Evolutionary conservation across 2,329 filamentous ascomycete species (phyloP).

Genomic region (Fusarium brachygibbosum): DNA sequence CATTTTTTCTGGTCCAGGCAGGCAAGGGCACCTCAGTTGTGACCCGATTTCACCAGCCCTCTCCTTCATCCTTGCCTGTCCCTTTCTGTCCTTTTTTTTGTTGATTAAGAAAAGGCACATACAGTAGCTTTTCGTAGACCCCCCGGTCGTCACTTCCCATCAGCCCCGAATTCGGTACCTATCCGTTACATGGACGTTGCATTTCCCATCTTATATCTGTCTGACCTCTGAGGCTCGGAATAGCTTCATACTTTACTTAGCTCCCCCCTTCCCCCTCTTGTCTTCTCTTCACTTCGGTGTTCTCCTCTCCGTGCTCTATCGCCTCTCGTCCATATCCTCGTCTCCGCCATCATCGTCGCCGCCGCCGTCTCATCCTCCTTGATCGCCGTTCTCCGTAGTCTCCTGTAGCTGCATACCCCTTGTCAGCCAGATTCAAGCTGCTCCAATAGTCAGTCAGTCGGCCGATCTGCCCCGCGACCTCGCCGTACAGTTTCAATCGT

Average conservation of each 20-base stretch:
- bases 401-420: conserved; percentile 31
- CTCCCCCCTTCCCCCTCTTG: conserved; percentile 27
- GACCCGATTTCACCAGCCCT: conserved; percentile 42
- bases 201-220: conserved; percentile 41
- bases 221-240: conserved; percentile 47
- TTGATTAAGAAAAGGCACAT: conserved; percentile 16
- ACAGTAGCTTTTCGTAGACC: conserved; percentile 27
- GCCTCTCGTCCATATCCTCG: conserved; percentile 18
- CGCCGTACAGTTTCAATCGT: conserved; percentile 29
- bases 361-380: conserved; percentile 16
- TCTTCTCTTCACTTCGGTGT: conserved; percentile 32
- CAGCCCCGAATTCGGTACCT: conserved; percentile 42
- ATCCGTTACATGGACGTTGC: conserved; percentile 37
- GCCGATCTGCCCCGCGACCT: conserved; percentile 35
- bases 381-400: conserved; percentile 33
- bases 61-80: conserved; percentile 26
- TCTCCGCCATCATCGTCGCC: conserved; percentile 12
- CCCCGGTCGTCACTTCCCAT: conserved; percentile 44
- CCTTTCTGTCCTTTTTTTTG: conserved; percentile 26
- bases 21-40: conserved; percentile 33
- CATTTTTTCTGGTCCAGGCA: conserved; percentile 50
- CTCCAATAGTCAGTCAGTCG: conserved; percentile 30
- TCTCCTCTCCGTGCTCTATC: conserved; percentile 26
- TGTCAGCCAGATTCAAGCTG: conserved; percentile 33
- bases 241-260: conserved; percentile 47